These are phyloP conservation scores for Isatis lusitanica DNA, from an alignment of 441 rosid genomes.

Conservation along the genomic window DNA sequence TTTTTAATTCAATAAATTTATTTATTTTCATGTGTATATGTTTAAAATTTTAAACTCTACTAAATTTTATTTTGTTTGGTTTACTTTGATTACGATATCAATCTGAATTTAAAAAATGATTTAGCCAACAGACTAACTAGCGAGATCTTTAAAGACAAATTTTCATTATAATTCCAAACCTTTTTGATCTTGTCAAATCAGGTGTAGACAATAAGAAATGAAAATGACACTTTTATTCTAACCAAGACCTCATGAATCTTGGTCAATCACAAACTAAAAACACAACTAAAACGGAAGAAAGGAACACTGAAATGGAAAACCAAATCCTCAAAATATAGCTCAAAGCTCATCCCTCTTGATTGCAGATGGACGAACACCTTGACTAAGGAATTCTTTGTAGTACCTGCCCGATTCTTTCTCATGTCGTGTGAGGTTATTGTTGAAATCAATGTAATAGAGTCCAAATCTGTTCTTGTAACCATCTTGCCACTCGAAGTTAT, in stretches of 20 bases:
- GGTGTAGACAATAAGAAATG: neutral
- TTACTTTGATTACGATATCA: too few relatives aligned
- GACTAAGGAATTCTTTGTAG: constrained; percentile 5
- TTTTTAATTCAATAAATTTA: too few relatives aligned
- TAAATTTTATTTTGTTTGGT: too few relatives aligned
- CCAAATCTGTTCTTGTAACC: constrained; percentile 34
- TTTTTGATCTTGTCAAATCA: neutral
- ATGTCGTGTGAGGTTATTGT: constrained; percentile 24
- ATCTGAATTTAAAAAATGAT: too few relatives aligned
- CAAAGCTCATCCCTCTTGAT: constrained; percentile 21
- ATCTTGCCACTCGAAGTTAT: constrained; percentile 39
- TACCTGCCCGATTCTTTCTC: constrained; percentile 28
- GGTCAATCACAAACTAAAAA: neutral
- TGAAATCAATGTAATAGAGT: constrained; percentile 32
- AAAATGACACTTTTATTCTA: neutral
- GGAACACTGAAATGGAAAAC: neutral
- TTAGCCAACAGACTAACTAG: too few relatives aligned
- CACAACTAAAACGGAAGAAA: neutral
- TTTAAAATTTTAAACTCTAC: too few relatives aligned
- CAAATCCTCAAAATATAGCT: neutral
- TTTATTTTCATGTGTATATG: too few relatives aligned
- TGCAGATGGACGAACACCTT: constrained; percentile 10
- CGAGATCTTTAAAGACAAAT: neutral
- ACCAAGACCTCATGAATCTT: constrained; percentile 13
- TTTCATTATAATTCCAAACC: neutral